A percentile compares a stretch with the other conserved stretches of the same genome.
These are phyloP conservation scores for Aureobasidium subglaciale DNA, from an alignment of 2,329 filamentous ascomycete species.

Conservation along the genomic window DNA sequence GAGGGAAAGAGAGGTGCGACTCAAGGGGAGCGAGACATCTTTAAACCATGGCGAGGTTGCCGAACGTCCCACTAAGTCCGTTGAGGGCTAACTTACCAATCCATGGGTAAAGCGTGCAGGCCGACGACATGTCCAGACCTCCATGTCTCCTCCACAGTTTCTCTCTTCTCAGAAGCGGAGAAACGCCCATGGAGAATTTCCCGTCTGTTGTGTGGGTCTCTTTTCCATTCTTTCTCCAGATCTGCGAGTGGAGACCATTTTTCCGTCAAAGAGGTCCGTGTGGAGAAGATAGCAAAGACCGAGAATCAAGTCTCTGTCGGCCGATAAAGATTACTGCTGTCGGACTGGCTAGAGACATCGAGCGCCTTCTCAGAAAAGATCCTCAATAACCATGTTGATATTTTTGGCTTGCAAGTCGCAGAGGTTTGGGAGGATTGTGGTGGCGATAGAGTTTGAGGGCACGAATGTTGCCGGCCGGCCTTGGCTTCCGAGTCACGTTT, in stretches of 20 bases:
- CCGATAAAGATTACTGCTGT: neutral
- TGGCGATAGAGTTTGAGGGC: neutral
- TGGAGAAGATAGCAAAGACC: neutral
- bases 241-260: constrained; percentile 10
- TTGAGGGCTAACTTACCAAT: neutral
- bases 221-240: constrained; percentile 7
- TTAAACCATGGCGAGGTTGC: neutral
- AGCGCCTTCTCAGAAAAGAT: neutral
- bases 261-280: neutral
- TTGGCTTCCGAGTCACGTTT: constrained; percentile 9
- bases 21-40: neutral
- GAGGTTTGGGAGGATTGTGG: neutral
- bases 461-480: neutral
- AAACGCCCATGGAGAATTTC: constrained; percentile 10
- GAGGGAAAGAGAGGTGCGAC: neutral
- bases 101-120: neutral
- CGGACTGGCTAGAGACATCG: neutral
- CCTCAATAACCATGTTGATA: neutral
- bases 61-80: neutral
- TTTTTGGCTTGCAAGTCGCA: neutral
- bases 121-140: neutral
- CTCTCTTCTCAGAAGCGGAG: neutral
- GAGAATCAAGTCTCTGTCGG: neutral
- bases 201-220: constrained; percentile 2
- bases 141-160: neutral